Evolutionary conservation across 345 rosid genomes (phyloP).

Genomic region (Lepidium didymum): DNA sequence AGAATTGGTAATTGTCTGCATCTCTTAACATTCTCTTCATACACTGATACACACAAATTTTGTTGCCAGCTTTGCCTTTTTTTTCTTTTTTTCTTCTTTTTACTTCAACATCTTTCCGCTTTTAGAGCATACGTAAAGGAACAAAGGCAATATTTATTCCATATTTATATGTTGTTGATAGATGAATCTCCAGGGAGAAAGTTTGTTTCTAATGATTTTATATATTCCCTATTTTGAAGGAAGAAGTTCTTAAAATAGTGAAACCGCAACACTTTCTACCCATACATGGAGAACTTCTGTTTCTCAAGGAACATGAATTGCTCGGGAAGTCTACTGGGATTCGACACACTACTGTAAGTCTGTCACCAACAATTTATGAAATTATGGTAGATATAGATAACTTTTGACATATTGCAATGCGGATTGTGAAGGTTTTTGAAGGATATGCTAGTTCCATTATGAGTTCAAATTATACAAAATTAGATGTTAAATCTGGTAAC

Average conservation of each 20-base stretch:
- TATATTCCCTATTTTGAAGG: constrained; percentile 40
- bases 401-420: not conserved
- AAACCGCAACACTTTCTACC: constrained; percentile 99
- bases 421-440: not conserved
- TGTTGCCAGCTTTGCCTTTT: not conserved
- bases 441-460: not conserved
- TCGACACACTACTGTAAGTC: constrained; percentile 85
- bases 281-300: constrained; percentile 94
- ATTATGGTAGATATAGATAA: not conserved
- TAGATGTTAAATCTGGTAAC: not conserved
- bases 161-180: not conserved
- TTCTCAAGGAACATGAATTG: constrained; percentile 92
- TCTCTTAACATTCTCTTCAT: not conserved
- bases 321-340: constrained; percentile 93
- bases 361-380: not conserved
- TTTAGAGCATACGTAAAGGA: not conserved
- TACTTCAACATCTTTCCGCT: not conserved
- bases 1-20: constrained; percentile 54
- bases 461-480: not conserved
- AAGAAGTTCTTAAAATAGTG: constrained; percentile 89
- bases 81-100: not conserved
- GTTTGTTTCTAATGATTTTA: not conserved
- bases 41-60: not conserved
- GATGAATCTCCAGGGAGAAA: not conserved
- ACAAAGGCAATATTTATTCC: not conserved